phyloP scores from a whole-genome alignment of 148 eudicot genomes.

The Pharnaceum exiguum region DNA sequence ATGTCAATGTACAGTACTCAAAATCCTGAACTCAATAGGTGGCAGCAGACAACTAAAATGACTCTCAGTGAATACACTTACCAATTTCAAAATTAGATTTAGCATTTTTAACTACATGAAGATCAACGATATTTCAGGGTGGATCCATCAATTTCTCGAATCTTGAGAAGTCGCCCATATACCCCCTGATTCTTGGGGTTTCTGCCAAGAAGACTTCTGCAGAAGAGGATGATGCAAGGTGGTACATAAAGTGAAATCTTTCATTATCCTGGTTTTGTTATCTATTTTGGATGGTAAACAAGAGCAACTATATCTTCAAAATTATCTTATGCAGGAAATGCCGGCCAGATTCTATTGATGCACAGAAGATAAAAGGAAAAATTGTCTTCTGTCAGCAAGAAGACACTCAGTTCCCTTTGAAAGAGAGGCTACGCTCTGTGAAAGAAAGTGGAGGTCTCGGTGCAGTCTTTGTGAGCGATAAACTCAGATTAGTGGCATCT shows the following conservation, averaged over 20 bases:
- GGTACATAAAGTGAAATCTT: not conserved
- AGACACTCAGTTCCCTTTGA: not conserved
- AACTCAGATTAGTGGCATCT: slow-evolving; percentile 22
- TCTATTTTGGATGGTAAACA: not conserved
- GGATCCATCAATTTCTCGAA: slow-evolving; percentile 55
- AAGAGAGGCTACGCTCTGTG: slow-evolving; percentile 17
- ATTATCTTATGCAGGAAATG: slow-evolving; percentile 35
- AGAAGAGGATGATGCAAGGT: slow-evolving; percentile 36
- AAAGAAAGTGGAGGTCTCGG: slow-evolving; percentile 38
- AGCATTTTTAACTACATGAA: too few relatives aligned
- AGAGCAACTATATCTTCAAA: too few relatives aligned
- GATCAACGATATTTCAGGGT: slow-evolving; percentile 33
- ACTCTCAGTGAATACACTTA: too few relatives aligned
- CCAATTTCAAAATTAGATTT: too few relatives aligned
- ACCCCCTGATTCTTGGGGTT: slow-evolving; percentile 48
- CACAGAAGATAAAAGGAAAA: slow-evolving; percentile 40
- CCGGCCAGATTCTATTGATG: slow-evolving; percentile 34
- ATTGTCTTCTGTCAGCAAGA: slow-evolving; percentile 47
- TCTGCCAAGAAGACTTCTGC: slow-evolving; percentile 24
- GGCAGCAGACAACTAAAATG: too few relatives aligned
- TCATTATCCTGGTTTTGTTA: not conserved
- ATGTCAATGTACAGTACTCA: too few relatives aligned
- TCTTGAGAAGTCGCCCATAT: slow-evolving; percentile 28
- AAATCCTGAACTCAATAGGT: too few relatives aligned
- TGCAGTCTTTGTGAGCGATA: slow-evolving; percentile 32